Conservation (phyloP, 1,284 basidiomycete species). For the Puccinia horiana region DNA sequence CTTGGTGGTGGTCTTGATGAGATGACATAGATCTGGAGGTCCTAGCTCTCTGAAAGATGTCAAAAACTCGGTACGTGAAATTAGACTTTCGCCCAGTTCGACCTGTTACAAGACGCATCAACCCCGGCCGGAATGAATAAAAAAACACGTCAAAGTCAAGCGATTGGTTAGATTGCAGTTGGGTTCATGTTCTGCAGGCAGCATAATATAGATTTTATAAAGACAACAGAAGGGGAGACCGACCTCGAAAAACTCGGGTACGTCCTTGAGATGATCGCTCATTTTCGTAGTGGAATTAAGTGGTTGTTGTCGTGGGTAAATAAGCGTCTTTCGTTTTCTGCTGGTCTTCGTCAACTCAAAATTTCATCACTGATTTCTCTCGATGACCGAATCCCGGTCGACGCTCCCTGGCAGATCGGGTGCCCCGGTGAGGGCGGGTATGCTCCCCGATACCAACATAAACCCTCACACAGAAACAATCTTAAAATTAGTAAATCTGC, state of each 20-base stretch:
- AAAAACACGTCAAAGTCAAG: not conserved
- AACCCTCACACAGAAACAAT: no score
- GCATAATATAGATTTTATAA: not conserved
- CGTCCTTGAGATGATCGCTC: constrained; percentile 63
- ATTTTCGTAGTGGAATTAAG: constrained; percentile 17
- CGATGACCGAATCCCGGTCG: not conserved
- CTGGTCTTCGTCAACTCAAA: not conserved
- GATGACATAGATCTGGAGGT: constrained; percentile 93
- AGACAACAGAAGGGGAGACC: constrained; percentile 50
- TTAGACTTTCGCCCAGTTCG: constrained; percentile 84
- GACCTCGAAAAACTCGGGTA: constrained; percentile 73
- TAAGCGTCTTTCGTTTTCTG: not conserved
- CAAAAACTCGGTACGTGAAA: constrained; percentile 86
- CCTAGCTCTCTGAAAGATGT: constrained; percentile 94
- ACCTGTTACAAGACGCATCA: constrained; percentile 63
- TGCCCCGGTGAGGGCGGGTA: no score
- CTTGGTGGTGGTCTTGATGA: constrained; percentile 81
- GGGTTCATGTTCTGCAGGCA: not conserved
- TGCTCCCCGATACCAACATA: no score
- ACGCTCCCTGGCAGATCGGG: not conserved
- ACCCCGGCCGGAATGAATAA: constrained; percentile 33
- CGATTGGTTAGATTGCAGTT: not conserved
- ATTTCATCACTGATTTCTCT: not conserved
- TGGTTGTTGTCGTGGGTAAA: not conserved
- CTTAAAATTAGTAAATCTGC: no score